phyloP scores from a whole-genome alignment of 2,329 filamentous ascomycete genomes.

The Alternaria longipes region DNA sequence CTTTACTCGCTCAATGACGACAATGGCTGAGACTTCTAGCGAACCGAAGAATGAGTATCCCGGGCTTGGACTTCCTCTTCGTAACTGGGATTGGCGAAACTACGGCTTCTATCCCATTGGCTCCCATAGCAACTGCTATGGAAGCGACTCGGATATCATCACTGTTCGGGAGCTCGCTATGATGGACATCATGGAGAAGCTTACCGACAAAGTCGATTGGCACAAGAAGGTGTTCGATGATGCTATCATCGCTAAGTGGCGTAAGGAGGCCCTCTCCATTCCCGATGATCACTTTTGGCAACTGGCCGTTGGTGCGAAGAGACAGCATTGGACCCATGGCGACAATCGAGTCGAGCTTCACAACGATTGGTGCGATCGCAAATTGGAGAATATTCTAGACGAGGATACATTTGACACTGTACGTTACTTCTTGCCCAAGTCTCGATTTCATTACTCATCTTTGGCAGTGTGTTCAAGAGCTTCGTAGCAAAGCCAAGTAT shows the following conservation, averaged over 20 bases:
- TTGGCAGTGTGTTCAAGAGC: constrained; percentile 51
- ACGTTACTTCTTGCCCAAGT: constrained; percentile 1
- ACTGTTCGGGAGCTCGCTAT: constrained; percentile 53
- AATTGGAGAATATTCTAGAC: constrained; percentile 24
- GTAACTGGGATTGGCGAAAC: background rate
- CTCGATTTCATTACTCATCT: background rate
- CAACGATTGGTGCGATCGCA: background rate
- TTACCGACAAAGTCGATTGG: constrained; percentile 56
- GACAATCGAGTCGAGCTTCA: background rate
- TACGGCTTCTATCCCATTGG: constrained; percentile 26
- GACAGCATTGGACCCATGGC: constrained; percentile 10
- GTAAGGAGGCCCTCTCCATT: constrained; percentile 32
- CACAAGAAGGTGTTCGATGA: constrained; percentile 52
- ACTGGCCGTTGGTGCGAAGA: constrained; percentile 20
- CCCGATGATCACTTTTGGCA: constrained; percentile 24
- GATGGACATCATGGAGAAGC: constrained; percentile 51
- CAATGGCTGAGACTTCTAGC: background rate
- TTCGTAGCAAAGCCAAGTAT: constrained; percentile 61
- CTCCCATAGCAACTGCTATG: constrained; percentile 19
- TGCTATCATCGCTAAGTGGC: constrained; percentile 36
- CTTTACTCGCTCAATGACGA: background rate
- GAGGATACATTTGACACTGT: constrained; percentile 26
- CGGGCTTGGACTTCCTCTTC: constrained; percentile 30
- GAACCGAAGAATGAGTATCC: constrained; percentile 19
- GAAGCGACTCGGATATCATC: constrained; percentile 20